phyloP scores from a whole-genome alignment of 2,329 filamentous ascomycete genomes.

The Tolypocladium endophyticum region DNA sequence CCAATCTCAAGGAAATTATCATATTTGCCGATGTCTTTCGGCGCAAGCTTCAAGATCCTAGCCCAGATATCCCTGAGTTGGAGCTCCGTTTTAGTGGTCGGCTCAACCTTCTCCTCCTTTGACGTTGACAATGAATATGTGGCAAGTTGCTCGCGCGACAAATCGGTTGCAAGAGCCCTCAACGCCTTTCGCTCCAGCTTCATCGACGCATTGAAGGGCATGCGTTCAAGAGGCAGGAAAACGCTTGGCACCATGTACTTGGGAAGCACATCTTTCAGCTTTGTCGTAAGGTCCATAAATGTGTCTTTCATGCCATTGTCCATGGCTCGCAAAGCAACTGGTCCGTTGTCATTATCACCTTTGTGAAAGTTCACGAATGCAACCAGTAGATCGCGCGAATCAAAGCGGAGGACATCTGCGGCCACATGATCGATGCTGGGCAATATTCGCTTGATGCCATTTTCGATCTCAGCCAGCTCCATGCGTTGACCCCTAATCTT shows the following conservation, averaged over 20 bases:
- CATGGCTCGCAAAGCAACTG: background rate
- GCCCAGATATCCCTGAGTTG: background rate
- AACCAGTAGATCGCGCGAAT: background rate
- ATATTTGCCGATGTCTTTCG: background rate
- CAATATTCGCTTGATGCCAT: no score
- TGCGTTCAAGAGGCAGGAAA: background rate
- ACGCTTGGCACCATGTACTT: background rate
- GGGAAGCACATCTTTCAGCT: background rate
- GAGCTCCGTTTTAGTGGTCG: background rate
- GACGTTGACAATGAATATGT: background rate
- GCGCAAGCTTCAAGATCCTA: background rate
- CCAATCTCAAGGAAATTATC: background rate
- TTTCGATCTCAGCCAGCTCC: background rate
- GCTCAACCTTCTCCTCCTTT: background rate
- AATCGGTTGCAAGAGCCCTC: background rate
- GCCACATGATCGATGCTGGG: background rate
- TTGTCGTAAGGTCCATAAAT: background rate
- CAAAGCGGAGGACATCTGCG: background rate
- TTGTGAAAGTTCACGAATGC: background rate
- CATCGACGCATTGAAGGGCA: background rate
- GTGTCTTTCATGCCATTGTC: background rate
- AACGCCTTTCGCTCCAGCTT: background rate
- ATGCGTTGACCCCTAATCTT: constrained; percentile 16
- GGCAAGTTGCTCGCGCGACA: background rate
- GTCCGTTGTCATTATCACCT: background rate